Percentiles rank a stretch among this genome's conserved stretches.
phyloP scores from a whole-genome alignment of 2,329 filamentous ascomycete species.

The Aspergillus neotritici region DNA sequence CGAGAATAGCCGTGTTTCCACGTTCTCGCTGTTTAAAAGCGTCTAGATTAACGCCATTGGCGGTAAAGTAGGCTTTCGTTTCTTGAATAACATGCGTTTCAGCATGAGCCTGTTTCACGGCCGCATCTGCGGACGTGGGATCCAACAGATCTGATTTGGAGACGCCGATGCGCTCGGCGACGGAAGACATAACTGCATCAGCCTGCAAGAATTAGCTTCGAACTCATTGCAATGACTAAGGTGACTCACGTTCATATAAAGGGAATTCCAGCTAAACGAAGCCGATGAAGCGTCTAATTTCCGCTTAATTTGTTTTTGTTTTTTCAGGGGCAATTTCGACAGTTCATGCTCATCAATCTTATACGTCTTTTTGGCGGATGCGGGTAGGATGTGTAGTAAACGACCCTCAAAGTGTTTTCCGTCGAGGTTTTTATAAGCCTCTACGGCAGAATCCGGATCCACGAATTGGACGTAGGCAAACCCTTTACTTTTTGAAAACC shows the following conservation, averaged over 20 bases:
- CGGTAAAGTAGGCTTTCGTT: constrained; percentile 83
- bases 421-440: constrained; percentile 74
- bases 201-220: constrained; percentile 28
- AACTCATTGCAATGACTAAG: not conserved
- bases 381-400: constrained; percentile 82
- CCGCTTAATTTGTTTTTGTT: constrained; percentile 83
- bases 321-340: constrained; percentile 87
- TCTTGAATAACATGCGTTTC: constrained; percentile 96
- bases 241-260: constrained; percentile 84
- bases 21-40: constrained; percentile 81
- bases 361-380: constrained; percentile 71
- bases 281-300: constrained; percentile 72
- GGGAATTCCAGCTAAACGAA: constrained; percentile 95
- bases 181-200: constrained; percentile 86
- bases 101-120: constrained; percentile 92
- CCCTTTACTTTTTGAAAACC: constrained; percentile 71
- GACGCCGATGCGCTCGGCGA: constrained; percentile 79
- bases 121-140: constrained; percentile 90
- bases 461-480: constrained; percentile 81
- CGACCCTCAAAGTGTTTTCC: constrained; percentile 87
- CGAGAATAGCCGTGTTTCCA: constrained; percentile 79
- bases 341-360: constrained; percentile 83
- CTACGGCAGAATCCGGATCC: constrained; percentile 65
- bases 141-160: constrained; percentile 88
- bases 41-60: constrained; percentile 84